Percentiles rank a stretch among this genome's conserved stretches.
phyloP scores from a whole-genome alignment of 192 early-diverging fungal genomes.

The Mortierella alpina region DNA sequence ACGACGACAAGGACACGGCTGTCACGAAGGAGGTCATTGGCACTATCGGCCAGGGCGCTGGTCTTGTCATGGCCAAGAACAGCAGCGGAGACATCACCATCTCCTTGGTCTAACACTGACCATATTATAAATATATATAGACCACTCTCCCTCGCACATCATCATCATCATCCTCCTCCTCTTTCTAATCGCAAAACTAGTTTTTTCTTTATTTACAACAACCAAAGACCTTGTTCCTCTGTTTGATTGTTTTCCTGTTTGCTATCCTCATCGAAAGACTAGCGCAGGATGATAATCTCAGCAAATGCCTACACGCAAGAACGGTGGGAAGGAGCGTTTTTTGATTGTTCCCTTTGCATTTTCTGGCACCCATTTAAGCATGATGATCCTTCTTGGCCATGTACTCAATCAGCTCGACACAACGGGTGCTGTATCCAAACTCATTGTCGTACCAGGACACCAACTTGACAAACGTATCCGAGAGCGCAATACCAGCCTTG shows the following conservation, averaged over 20 bases:
- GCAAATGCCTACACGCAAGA: too few species aligned
- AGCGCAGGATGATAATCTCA: too few species aligned
- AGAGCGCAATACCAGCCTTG: slow-evolving; percentile 94
- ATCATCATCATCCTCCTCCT: not conserved
- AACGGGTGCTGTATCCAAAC: slow-evolving; percentile 92
- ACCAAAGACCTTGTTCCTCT: too few species aligned
- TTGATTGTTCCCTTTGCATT: too few species aligned
- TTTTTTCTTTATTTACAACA: too few species aligned
- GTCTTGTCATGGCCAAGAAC: slow-evolving; percentile 48
- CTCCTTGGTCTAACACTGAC: slow-evolving; percentile 22
- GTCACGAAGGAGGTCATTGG: slow-evolving; percentile 48
- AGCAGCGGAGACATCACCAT: slow-evolving; percentile 44
- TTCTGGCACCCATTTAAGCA: too few species aligned
- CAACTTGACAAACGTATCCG: slow-evolving; percentile 96
- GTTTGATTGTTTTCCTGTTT: too few species aligned
- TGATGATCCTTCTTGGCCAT: slow-evolving; percentile 55
- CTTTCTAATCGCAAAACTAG: not conserved
- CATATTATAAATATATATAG: not conserved
- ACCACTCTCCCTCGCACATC: not conserved
- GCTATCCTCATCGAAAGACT: too few species aligned
- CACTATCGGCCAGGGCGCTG: slow-evolving; percentile 33
- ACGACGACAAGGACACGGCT: slow-evolving; percentile 20
- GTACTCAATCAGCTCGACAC: slow-evolving; percentile 87
- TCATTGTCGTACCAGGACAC: slow-evolving; percentile 94
- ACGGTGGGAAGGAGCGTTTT: too few species aligned